Evolutionary conservation across 192 early-diverging fungal genomes (phyloP).

Genomic region (Backusella australiensis): DNA sequence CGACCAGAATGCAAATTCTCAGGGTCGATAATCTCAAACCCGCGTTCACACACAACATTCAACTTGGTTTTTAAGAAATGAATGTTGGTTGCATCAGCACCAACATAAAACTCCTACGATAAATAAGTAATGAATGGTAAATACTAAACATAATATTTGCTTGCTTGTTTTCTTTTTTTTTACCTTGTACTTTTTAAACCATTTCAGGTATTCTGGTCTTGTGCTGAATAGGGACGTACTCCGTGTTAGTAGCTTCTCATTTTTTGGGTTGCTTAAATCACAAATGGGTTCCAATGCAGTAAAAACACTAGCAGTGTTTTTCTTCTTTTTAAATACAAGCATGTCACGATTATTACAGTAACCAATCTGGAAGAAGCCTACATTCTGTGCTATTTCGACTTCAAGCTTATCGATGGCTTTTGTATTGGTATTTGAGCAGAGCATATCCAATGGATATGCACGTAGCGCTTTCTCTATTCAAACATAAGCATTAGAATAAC

Average conservation of each 20-base stretch:
- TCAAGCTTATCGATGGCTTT: constrained; percentile 41
- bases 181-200: constrained; percentile 36
- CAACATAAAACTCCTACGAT: constrained; percentile 88
- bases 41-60: constrained; percentile 87
- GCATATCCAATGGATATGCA: constrained; percentile 74
- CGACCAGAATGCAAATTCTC: constrained; percentile 78
- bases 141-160: no score
- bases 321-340: constrained; percentile 25
- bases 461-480: constrained; percentile 61
- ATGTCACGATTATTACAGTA: constrained; percentile 31
- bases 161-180: no score
- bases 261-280: constrained; percentile 31
- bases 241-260: constrained; percentile 13
- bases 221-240: constrained; percentile 10
- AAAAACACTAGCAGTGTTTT: constrained; percentile 24
- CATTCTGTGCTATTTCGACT: constrained; percentile 21
- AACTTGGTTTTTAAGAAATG: constrained; percentile 86
- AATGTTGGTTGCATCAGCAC: constrained; percentile 81
- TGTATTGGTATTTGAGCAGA: constrained; percentile 59
- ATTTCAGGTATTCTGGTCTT: constrained; percentile 8
- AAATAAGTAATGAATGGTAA: background rate
- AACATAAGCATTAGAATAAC: background rate
- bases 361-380: constrained; percentile 29
- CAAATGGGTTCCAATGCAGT: constrained; percentile 25
- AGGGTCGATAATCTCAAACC: constrained; percentile 94